These are phyloP conservation scores for Carpinus viminea DNA, from an alignment of 306 rosid genomes.

Conservation along the genomic window DNA sequence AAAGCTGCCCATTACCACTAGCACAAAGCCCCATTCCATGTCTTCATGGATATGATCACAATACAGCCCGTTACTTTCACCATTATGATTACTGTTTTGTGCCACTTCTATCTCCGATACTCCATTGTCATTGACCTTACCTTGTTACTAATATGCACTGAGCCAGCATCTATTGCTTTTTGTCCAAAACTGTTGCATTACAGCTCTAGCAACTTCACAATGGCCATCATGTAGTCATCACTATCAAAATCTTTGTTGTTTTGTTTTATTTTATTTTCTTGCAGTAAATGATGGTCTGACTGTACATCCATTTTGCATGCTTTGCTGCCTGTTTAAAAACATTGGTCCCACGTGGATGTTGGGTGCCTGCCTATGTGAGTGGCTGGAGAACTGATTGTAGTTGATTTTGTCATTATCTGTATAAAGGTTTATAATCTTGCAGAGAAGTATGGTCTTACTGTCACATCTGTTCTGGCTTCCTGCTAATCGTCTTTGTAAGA, in stretches of 20 bases:
- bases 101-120: background rate
- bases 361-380: background rate
- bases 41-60: background rate
- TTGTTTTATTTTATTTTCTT: background rate
- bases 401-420: background rate
- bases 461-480: background rate
- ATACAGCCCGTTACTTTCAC: background rate
- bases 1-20: background rate
- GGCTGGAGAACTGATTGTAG: background rate
- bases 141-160: background rate
- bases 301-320: background rate
- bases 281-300: background rate
- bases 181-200: background rate
- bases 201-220: background rate
- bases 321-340: background rate
- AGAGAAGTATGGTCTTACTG: background rate
- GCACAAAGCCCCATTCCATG: background rate
- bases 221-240: background rate
- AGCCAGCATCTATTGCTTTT: background rate
- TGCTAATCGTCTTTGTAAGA: background rate
- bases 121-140: background rate
- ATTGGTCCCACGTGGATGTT: background rate
- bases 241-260: background rate
- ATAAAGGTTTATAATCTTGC: background rate
- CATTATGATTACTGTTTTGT: background rate